phyloP scores from a whole-genome alignment of 129 eudicot genomes.

The Tagetes erecta region DNA sequence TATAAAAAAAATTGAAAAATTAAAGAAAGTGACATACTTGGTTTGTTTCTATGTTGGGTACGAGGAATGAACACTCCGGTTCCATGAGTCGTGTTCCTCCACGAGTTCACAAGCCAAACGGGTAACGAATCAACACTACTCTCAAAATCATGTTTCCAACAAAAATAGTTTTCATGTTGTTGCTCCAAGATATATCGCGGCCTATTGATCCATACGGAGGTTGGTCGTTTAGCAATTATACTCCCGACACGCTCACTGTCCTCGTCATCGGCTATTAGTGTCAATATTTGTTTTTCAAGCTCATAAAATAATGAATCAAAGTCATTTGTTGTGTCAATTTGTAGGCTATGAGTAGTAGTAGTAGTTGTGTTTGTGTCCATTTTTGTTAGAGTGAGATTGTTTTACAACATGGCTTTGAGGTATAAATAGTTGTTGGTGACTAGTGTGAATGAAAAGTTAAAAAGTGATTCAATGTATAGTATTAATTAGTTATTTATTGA shows the following conservation, averaged over 20 bases:
- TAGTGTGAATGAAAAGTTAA: not conserved
- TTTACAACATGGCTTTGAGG: not conserved
- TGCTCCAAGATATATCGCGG: not conserved
- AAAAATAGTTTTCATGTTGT: slow-evolving; percentile 33
- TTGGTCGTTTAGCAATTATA: not conserved
- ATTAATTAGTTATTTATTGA: not conserved
- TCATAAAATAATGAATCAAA: slow-evolving; percentile 24
- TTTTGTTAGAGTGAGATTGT: not conserved
- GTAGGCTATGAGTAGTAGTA: not conserved
- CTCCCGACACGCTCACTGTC: slow-evolving; percentile 14
- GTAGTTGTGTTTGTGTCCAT: slow-evolving; percentile 24
- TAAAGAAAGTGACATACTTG: slow-evolving; percentile 29
- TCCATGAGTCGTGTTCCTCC: slow-evolving; percentile 48
- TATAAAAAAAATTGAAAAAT: too few species aligned
- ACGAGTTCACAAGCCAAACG: slow-evolving; percentile 43
- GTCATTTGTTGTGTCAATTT: slow-evolving; percentile 2
- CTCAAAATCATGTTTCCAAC: slow-evolving; percentile 39
- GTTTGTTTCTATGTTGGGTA: slow-evolving; percentile 20
- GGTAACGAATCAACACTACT: slow-evolving; percentile 27
- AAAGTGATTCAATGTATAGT: slow-evolving; percentile 4
- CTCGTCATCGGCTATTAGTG: slow-evolving; percentile 41
- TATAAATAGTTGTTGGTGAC: slow-evolving; percentile 24
- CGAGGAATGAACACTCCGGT: slow-evolving; percentile 69
- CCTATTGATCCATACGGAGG: not conserved
- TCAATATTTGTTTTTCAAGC: slow-evolving; percentile 40